A percentile compares a stretch with the other conserved stretches of the same genome.
phyloP scores from a whole-genome alignment of 164 flowering plant species.

The Brasenia schreberi region DNA sequence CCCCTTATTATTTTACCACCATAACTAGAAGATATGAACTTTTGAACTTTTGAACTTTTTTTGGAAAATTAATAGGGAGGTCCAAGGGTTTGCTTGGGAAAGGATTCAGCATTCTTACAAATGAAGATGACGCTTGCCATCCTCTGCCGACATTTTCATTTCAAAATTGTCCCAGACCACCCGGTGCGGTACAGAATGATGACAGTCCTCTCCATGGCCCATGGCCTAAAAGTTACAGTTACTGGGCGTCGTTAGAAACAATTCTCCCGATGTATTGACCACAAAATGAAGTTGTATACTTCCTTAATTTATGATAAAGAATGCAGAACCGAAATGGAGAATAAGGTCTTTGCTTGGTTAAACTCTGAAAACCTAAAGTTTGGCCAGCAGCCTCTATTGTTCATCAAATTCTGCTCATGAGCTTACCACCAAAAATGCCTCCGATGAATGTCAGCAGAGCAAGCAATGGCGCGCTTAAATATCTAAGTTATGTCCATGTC shows the following conservation, averaged over 20 bases:
- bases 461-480: no score
- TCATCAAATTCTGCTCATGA: no score
- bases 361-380: no score
- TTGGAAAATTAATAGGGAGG: conserved; percentile 43
- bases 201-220: conserved; percentile 75
- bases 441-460: no score
- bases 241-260: conserved; percentile 23
- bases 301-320: no score
- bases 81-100: conserved; percentile 90
- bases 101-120: conserved; percentile 92
- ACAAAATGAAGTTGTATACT: no score
- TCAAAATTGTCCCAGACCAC: conserved; percentile 48
- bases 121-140: conserved; percentile 94
- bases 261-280: no score
- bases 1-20: background rate
- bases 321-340: no score
- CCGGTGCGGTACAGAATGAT: conserved; percentile 75
- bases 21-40: background rate
- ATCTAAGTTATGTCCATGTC: no score
- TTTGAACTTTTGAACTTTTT: background rate
- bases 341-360: no score
- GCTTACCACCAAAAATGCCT: no score
- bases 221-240: conserved; percentile 54
- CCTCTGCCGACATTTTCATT: conserved; percentile 63
- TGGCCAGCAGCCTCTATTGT: no score